Conservation (phyloP, 139 green algal species). For the Axilococcus clingmanii region DNA sequence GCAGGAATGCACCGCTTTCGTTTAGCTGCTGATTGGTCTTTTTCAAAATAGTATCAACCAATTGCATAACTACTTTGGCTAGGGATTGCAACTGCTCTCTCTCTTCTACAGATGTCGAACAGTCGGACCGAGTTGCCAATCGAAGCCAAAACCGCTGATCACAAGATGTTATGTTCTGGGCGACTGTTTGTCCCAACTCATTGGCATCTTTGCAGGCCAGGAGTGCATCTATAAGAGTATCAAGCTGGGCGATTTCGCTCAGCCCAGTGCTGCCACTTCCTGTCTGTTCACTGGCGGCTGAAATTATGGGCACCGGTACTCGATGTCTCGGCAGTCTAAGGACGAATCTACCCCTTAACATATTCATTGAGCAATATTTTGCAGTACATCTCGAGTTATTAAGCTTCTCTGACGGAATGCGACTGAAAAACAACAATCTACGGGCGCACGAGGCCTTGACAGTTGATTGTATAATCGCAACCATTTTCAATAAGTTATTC, state of each 20-base stretch:
- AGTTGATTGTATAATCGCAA: too few relatives aligned
- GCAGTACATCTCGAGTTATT: too few relatives aligned
- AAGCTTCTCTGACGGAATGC: too few relatives aligned
- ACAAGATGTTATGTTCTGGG: slow-evolving; percentile 77
- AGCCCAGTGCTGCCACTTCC: too few relatives aligned
- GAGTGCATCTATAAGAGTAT: slow-evolving; percentile 72
- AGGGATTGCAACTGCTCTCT: slow-evolving; percentile 35
- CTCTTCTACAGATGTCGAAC: slow-evolving; percentile 31
- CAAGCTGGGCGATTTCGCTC: slow-evolving; percentile 32
- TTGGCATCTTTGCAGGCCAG: slow-evolving; percentile 43
- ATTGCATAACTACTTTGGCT: slow-evolving; percentile 56
- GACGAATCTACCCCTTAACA: too few relatives aligned
- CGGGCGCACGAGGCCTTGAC: too few relatives aligned
- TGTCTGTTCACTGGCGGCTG: too few relatives aligned
- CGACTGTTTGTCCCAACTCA: slow-evolving; percentile 64
- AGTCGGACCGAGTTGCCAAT: slow-evolving; percentile 70
- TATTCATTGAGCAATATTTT: too few relatives aligned
- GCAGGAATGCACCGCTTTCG: slow-evolving; percentile 47
- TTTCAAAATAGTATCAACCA: slow-evolving; percentile 72
- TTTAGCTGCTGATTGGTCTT: slow-evolving; percentile 61
- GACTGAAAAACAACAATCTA: too few relatives aligned
- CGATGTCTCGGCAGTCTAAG: too few relatives aligned
- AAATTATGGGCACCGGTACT: too few relatives aligned
- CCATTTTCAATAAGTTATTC: too few relatives aligned
- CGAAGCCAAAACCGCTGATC: slow-evolving; percentile 89